Conservation (phyloP, 75 land plant species). For the Pinus albicaulis region DNA sequence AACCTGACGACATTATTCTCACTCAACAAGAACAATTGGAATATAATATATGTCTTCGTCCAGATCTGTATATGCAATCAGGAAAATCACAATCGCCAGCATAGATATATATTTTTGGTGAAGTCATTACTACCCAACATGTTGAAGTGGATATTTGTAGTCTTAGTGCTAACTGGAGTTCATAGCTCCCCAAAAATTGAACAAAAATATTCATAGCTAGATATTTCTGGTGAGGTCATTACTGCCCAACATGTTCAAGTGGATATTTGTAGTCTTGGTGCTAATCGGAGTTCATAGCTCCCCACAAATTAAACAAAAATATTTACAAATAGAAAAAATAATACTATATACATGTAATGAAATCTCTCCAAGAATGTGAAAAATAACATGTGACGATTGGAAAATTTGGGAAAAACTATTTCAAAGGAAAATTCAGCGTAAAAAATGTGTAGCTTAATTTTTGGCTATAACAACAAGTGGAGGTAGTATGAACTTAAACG, state of each 20-base stretch:
- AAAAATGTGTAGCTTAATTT: too few relatives aligned
- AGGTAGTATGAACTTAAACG: not conserved
- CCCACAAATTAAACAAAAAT: not conserved
- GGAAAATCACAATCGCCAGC: not conserved
- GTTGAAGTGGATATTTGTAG: too few relatives aligned
- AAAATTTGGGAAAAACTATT: too few relatives aligned
- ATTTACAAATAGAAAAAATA: not conserved
- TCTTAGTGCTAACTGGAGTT: too few relatives aligned
- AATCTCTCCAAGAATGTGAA: not conserved
- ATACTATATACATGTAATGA: not conserved
- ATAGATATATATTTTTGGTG: not conserved
- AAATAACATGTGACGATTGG: too few relatives aligned
- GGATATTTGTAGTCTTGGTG: too few relatives aligned
- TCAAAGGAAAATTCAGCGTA: too few relatives aligned
- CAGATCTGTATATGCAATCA: not conserved
- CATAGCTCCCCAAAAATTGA: too few relatives aligned
- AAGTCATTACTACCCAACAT: not conserved
- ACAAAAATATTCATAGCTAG: too few relatives aligned
- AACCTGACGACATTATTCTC: too few relatives aligned
- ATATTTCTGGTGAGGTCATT: not conserved
- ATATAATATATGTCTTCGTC: not conserved
- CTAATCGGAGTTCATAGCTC: not conserved
- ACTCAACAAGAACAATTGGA: not conserved
- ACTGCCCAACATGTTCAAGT: too few relatives aligned
- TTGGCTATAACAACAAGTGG: not conserved